Conservation (phyloP, 495 filamentous ascomycete genomes). For the Penicillium psychrofluorescens region DNA sequence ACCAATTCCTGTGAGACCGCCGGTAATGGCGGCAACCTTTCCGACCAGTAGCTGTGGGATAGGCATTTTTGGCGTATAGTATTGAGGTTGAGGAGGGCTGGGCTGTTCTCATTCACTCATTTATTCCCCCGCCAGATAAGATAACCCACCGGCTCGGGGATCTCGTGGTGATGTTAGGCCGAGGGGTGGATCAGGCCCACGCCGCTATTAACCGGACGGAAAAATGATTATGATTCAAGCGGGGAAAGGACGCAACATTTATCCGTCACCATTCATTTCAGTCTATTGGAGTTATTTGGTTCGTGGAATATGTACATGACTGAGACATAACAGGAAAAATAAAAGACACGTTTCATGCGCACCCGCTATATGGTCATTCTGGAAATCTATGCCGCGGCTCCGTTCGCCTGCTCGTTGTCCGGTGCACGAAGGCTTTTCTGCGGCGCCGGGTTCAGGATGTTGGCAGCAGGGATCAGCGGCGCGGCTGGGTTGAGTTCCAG, state of each 20-base stretch:
- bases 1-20: slow-evolving; percentile 70
- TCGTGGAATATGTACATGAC: slow-evolving; percentile 14
- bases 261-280: slow-evolving; percentile 5
- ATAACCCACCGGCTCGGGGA: slow-evolving; percentile 8
- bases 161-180: slow-evolving; percentile 27
- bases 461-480: slow-evolving; percentile 64
- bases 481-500: slow-evolving; percentile 76
- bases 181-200: slow-evolving; percentile 9
- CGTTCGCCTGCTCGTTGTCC: slow-evolving; percentile 22
- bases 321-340: neutral
- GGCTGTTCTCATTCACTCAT: neutral
- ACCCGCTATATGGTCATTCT: neutral
- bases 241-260: neutral
- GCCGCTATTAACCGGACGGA: neutral
- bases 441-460: slow-evolving; percentile 67
- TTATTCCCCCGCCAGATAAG: slow-evolving; percentile 9
- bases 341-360: too few relatives aligned
- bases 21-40: slow-evolving; percentile 71
- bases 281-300: slow-evolving; percentile 11
- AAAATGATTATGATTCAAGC: neutral
- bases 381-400: slow-evolving; percentile 7
- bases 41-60: slow-evolving; percentile 48
- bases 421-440: slow-evolving; percentile 46
- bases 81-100: neutral
- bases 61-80: slow-evolving; percentile 14